Evolutionary conservation across 768 basidiomycete species (phyloP).

Genomic region (Rhizopogon salebrosus): DNA sequence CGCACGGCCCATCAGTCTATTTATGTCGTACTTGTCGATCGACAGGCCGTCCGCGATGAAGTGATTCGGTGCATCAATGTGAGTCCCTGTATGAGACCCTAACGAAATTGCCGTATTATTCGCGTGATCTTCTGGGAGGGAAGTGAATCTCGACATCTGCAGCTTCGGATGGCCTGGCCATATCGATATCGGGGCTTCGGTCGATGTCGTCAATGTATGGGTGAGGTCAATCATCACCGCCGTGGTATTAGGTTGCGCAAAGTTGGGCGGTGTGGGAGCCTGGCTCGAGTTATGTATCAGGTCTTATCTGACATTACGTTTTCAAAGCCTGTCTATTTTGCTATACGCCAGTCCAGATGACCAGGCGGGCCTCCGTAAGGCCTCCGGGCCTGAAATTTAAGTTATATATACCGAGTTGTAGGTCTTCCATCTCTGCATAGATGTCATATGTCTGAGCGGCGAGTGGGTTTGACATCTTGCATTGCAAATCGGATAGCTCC

Average conservation of each 20-base stretch:
- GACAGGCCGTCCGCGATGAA: conserved; percentile 50
- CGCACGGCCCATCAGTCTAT: conserved; percentile 45
- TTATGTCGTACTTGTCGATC: conserved; percentile 51
- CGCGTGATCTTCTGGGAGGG: conserved; percentile 2
- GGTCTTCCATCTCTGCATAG: neutral
- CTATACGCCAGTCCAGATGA: neutral
- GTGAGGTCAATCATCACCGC: conserved; percentile 18
- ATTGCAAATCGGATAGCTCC: neutral
- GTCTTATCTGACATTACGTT: neutral
- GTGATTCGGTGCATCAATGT: conserved; percentile 73
- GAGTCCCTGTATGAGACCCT: conserved; percentile 71
- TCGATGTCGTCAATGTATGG: conserved; percentile 12
- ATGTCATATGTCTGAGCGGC: no score
- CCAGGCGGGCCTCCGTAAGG: neutral
- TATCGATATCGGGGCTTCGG: conserved; percentile 13
- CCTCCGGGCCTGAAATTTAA: neutral
- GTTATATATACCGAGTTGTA: neutral
- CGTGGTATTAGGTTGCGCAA: neutral
- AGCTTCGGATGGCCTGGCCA: conserved; percentile 20
- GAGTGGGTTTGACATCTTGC: neutral
- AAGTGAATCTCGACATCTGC: conserved; percentile 5
- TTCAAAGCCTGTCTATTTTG: neutral
- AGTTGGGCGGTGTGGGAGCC: neutral
- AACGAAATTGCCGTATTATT: conserved; percentile 37
- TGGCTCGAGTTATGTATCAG: neutral